These are phyloP conservation scores for Russula lepida DNA, from an alignment of 768 basidiomycete genomes.

Conservation along the genomic window DNA sequence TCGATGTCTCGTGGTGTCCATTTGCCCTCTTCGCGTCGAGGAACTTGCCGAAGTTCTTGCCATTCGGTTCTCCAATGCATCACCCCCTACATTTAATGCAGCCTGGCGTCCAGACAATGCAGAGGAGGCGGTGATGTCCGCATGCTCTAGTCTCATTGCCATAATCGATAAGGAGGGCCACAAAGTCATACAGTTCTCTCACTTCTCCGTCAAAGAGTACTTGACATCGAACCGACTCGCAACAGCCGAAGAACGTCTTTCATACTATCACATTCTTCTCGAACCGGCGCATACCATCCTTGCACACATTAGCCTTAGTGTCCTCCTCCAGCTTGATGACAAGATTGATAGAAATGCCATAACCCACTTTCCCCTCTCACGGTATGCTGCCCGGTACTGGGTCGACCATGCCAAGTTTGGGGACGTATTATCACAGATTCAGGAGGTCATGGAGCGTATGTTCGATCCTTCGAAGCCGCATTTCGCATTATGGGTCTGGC, in stretches of 20 bases:
- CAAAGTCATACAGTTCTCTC: not conserved
- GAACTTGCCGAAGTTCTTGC: conserved; percentile 10
- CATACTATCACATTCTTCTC: conserved; percentile 1
- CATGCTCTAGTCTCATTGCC: not conserved
- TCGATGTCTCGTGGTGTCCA: not conserved
- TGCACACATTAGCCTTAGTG: not conserved
- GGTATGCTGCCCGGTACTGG: conserved; percentile 4
- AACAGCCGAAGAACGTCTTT: not conserved
- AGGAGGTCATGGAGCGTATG: not conserved
- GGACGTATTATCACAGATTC: too few relatives aligned
- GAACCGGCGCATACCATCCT: conserved; percentile 1
- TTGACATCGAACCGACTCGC: conserved; percentile 4
- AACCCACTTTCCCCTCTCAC: not conserved
- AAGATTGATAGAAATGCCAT: not conserved
- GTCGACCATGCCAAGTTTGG: too few relatives aligned
- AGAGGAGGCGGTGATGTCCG: not conserved
- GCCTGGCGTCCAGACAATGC: not conserved
- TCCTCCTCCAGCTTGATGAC: not conserved
- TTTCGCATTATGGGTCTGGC: conserved; percentile 4
- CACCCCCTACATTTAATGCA: not conserved
- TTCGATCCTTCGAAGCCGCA: not conserved
- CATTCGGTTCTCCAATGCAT: not conserved
- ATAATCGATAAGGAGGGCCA: not conserved
- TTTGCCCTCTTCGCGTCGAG: not conserved
- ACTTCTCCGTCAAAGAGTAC: conserved; percentile 14